A percentile compares a stretch with the other conserved stretches of the same genome.
Conservation (phyloP, 2,329 filamentous ascomycete species). For the Clonostachys chloroleuca region DNA sequence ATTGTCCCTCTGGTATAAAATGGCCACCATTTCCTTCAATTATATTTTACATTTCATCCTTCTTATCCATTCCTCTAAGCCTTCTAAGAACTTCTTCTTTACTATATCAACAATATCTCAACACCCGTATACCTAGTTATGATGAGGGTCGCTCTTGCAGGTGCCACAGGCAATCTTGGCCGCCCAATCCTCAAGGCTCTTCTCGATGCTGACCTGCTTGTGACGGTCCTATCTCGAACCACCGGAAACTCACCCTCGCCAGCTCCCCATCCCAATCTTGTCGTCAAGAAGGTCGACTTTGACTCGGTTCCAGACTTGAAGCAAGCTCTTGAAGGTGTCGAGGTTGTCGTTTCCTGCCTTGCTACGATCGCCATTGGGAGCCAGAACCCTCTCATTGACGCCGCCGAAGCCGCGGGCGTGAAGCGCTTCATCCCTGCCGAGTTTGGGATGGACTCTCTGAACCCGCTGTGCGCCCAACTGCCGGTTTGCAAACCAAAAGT, state of each 20-base stretch:
- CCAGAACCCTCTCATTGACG: constrained; percentile 46
- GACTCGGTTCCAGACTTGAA: not conserved
- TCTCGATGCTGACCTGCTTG: not conserved
- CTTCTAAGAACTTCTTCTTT: too few relatives aligned
- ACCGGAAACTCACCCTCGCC: not conserved
- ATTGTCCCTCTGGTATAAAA: too few relatives aligned
- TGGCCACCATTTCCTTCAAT: too few relatives aligned
- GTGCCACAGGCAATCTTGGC: constrained; percentile 2
- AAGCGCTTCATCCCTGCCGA: constrained; percentile 59
- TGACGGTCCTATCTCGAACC: not conserved
- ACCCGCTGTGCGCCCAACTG: constrained; percentile 29
- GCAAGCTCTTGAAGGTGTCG: constrained; percentile 45
- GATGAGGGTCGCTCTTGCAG: not conserved
- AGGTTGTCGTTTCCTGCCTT: constrained; percentile 42
- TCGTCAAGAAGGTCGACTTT: not conserved
- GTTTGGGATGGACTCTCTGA: constrained; percentile 33
- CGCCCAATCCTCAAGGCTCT: not conserved
- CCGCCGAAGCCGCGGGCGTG: constrained; percentile 53
- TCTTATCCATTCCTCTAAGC: too few relatives aligned
- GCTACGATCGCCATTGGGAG: constrained; percentile 30
- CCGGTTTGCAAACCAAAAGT: constrained; percentile 48
- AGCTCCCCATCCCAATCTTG: not conserved
- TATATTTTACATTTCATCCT: too few relatives aligned
- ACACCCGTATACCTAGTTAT: not conserved
- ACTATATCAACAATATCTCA: too few relatives aligned